These are phyloP conservation scores for Leishmania tropica DNA, from an alignment of 208 protist genomes.

Conservation along the genomic window DNA sequence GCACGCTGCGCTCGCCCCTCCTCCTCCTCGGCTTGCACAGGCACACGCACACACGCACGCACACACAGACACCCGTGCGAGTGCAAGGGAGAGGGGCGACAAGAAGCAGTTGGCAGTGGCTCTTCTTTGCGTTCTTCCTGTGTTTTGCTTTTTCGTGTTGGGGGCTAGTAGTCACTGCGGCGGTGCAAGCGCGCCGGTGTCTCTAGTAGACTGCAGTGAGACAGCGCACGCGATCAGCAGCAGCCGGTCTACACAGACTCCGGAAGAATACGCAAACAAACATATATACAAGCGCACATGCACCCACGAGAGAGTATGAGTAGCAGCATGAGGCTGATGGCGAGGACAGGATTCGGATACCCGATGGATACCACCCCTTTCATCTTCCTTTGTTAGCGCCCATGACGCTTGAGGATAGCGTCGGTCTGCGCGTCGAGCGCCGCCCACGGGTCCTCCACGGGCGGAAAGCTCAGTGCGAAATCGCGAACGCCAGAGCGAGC, in stretches of 20 bases:
- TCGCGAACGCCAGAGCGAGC: neutral
- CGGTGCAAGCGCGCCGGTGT: neutral
- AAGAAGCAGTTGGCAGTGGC: neutral
- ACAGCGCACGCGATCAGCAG: neutral
- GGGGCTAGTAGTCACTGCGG: neutral
- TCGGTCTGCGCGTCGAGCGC: slow-evolving; percentile 68
- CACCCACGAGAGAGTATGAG: neutral
- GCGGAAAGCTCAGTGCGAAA: slow-evolving; percentile 1
- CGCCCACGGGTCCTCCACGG: slow-evolving; percentile 54
- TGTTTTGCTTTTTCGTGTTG: too few relatives aligned
- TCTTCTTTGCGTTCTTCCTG: too few relatives aligned
- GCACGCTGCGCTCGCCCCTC: neutral
- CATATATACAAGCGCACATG: neutral
- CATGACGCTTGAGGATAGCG: slow-evolving; percentile 40
- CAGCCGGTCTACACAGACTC: neutral
- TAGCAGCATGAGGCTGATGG: neutral
- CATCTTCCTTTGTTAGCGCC: slow-evolving; percentile 13
- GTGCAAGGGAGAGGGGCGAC: neutral
- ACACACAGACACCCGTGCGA: neutral
- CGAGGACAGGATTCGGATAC: neutral
- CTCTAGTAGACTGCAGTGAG: neutral
- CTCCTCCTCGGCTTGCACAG: neutral
- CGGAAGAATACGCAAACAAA: neutral
- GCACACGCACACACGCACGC: neutral
- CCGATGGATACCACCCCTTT: neutral